Evolutionary conservation across 2,329 filamentous ascomycete species (phyloP).

Genomic region (Penicillium sclerotigenum): DNA sequence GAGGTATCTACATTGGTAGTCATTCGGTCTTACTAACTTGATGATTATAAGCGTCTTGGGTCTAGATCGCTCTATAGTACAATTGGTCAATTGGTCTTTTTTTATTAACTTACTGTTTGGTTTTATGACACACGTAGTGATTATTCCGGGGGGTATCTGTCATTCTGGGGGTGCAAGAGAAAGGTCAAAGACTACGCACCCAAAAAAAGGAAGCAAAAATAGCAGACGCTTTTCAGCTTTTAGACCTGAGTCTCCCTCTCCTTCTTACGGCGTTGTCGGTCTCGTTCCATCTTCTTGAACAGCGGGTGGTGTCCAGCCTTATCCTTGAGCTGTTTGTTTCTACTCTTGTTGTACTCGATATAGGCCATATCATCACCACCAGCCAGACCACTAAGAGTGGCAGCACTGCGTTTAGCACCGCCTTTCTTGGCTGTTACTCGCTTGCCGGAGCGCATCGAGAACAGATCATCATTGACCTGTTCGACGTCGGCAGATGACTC

Average conservation of each 20-base stretch:
- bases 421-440: constrained; percentile 46
- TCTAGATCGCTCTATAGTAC: neutral
- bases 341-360: constrained; percentile 73
- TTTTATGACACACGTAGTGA: neutral
- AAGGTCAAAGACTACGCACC: neutral
- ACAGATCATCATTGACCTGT: constrained; percentile 66
- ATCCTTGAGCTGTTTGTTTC: constrained; percentile 65
- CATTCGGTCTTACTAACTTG: neutral
- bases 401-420: constrained; percentile 74
- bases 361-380: constrained; percentile 98
- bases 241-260: constrained; percentile 36
- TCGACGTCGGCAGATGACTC: constrained; percentile 71
- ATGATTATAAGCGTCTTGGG: neutral
- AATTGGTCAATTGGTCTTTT: no score
- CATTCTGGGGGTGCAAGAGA: constrained; percentile 6
- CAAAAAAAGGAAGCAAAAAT: neutral
- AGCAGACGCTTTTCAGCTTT: neutral
- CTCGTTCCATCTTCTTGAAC: constrained; percentile 64
- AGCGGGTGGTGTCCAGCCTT: constrained; percentile 58
- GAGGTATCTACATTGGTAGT: neutral
- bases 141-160: constrained; percentile 1
- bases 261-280: constrained; percentile 57
- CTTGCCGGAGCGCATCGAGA: constrained; percentile 54
- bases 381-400: constrained; percentile 77
- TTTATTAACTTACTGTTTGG: neutral